phyloP scores from a whole-genome alignment of 1,284 basidiomycete genomes.

The Stygiomarasmius scandens region DNA sequence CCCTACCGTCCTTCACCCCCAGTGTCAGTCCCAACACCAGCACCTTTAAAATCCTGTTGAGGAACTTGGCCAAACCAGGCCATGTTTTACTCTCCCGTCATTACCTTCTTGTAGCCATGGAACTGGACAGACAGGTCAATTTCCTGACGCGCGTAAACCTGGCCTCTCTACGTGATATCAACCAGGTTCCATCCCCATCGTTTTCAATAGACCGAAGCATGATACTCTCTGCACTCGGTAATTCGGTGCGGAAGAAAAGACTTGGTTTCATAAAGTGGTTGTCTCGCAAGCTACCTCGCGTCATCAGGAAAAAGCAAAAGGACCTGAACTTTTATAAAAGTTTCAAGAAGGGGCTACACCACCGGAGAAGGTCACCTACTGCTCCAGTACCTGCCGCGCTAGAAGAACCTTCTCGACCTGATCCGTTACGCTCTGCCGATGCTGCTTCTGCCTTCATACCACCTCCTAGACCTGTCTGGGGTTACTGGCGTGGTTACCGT shows the following conservation, averaged over 20 bases:
- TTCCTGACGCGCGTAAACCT: conserved; percentile 29
- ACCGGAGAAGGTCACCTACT: conserved; percentile 15
- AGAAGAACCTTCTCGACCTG: neutral
- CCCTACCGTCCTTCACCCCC: conserved; percentile 42
- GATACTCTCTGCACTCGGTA: conserved; percentile 11
- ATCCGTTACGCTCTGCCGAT: too few species aligned
- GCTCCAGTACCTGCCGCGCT: neutral
- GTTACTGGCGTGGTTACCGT: conserved; percentile 7
- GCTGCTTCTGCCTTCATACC: too few species aligned
- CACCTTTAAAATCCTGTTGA: conserved; percentile 63
- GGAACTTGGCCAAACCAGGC: conserved; percentile 50
- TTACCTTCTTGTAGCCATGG: conserved; percentile 64
- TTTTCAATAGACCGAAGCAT: conserved; percentile 8
- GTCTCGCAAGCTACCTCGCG: conserved; percentile 9
- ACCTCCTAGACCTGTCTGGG: neutral
- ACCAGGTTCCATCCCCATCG: conserved; percentile 3
- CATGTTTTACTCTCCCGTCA: conserved; percentile 63
- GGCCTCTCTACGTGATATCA: conserved; percentile 21
- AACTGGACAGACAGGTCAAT: conserved; percentile 45
- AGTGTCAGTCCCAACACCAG: conserved; percentile 68
- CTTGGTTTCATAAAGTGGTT: conserved; percentile 11
- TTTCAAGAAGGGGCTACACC: conserved; percentile 3
- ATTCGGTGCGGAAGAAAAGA: conserved; percentile 15
- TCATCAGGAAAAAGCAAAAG: conserved; percentile 18
- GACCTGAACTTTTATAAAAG: conserved; percentile 12